Percentiles rank a stretch among this genome's conserved stretches.
phyloP scores from a whole-genome alignment of 352 stramenopile genomes.

The Phytophthora ohioensis region DNA sequence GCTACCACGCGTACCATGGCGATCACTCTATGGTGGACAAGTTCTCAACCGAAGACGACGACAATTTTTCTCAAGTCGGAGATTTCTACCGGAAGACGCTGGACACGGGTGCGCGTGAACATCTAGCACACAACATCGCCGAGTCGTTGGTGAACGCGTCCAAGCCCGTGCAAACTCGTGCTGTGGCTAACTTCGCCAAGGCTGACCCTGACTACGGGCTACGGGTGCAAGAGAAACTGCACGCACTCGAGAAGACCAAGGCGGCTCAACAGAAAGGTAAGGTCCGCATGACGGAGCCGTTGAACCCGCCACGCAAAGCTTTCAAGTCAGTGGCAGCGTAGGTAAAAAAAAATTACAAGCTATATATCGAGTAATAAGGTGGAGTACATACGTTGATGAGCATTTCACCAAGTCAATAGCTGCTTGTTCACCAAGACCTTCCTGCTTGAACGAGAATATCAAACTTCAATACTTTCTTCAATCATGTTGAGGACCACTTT shows the following conservation, averaged over 20 bases:
- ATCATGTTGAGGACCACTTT: too few species aligned
- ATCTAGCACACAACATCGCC: conserved; percentile 91
- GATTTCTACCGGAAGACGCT: conserved; percentile 88
- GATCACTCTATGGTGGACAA: conserved; percentile 56
- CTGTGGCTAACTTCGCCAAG: conserved; percentile 88
- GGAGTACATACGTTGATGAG: too few species aligned
- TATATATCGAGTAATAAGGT: too few species aligned
- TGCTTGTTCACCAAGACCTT: too few species aligned
- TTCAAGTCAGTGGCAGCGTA: conserved; percentile 2
- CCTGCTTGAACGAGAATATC: too few species aligned
- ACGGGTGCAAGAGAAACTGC: conserved; percentile 80
- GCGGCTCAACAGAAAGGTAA: conserved; percentile 32
- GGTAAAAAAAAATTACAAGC: not conserved
- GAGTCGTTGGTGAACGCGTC: conserved; percentile 84
- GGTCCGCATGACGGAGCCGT: not conserved
- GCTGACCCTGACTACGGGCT: conserved; percentile 87
- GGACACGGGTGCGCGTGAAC: conserved; percentile 64
- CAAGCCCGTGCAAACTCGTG: conserved; percentile 76
- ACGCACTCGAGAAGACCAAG: conserved; percentile 23
- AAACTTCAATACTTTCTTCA: too few species aligned
- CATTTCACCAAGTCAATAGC: too few species aligned
- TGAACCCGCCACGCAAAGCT: conserved; percentile 69
- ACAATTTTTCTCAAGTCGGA: conserved; percentile 89
- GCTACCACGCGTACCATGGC: conserved; percentile 45
- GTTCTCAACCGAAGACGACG: conserved; percentile 84